phyloP scores from a whole-genome alignment of 2,329 filamentous ascomycete genomes.

The Claviceps lovelessii region DNA sequence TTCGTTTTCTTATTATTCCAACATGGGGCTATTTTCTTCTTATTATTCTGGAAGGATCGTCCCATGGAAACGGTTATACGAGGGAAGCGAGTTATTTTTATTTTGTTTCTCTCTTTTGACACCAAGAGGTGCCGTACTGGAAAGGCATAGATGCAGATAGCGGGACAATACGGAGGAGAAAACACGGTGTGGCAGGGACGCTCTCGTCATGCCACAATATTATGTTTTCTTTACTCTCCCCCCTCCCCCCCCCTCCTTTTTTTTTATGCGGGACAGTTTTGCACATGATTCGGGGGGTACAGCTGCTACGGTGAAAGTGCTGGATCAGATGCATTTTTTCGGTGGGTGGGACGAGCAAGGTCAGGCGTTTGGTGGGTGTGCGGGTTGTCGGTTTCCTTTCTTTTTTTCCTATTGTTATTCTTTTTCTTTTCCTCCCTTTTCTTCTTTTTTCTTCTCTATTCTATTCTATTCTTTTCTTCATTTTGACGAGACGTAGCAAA shows the following conservation, averaged over 20 bases:
- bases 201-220: neutral
- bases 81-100: neutral
- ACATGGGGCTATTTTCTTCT: neutral
- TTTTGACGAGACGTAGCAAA: neutral
- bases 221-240: too few relatives aligned
- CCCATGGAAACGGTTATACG: neutral
- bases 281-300: neutral
- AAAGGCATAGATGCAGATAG: neutral
- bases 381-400: neutral
- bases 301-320: neutral
- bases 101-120: neutral
- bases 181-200: neutral
- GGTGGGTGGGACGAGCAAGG: neutral
- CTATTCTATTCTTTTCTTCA: neutral
- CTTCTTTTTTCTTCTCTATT: neutral
- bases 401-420: neutral
- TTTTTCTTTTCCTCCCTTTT: neutral
- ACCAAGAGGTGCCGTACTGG: neutral
- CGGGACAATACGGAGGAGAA: neutral
- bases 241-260: neutral
- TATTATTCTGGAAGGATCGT: neutral
- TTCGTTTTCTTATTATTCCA: neutral
- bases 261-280: neutral
- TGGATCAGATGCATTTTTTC: neutral
- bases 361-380: neutral